These are phyloP conservation scores for Clonostachys solani DNA, from an alignment of 2,329 filamentous ascomycete species.

Conservation along the genomic window DNA sequence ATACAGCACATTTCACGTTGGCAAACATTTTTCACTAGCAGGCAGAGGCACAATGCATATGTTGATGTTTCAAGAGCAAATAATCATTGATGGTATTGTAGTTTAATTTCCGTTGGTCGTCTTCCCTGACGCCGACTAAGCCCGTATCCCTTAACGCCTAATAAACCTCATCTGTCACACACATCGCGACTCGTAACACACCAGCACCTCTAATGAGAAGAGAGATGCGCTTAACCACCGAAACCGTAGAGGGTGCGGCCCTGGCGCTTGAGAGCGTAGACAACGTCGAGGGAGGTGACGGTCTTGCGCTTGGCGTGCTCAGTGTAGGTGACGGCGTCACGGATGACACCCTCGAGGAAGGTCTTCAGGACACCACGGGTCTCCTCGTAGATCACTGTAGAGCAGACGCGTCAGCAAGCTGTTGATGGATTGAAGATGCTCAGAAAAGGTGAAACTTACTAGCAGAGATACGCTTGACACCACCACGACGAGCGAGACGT, in stretches of 20 bases:
- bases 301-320: conserved; percentile 82
- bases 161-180: no score
- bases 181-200: no score
- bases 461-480: conserved; percentile 99
- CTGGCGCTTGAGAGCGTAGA: conserved; percentile 66
- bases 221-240: conserved; percentile 62
- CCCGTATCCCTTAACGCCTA: no score
- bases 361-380: conserved; percentile 74
- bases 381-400: conserved; percentile 70
- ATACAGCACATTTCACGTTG: no score
- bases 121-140: no score
- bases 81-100: no score
- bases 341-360: conserved; percentile 73
- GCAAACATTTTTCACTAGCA: no score
- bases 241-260: conserved; percentile 82
- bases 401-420: conserved; percentile 6
- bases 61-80: no score
- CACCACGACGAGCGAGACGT: conserved; percentile 97
- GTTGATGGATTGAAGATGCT: not conserved
- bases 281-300: conserved; percentile 65
- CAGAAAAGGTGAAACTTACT: conserved; percentile 48
- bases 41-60: no score
- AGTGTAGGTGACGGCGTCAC: conserved; percentile 74
- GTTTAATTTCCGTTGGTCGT: no score
- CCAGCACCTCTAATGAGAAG: not conserved